Evolutionary conservation across 257 asterid genomes (phyloP).

Genomic region (Orobanche coerulescens): DNA sequence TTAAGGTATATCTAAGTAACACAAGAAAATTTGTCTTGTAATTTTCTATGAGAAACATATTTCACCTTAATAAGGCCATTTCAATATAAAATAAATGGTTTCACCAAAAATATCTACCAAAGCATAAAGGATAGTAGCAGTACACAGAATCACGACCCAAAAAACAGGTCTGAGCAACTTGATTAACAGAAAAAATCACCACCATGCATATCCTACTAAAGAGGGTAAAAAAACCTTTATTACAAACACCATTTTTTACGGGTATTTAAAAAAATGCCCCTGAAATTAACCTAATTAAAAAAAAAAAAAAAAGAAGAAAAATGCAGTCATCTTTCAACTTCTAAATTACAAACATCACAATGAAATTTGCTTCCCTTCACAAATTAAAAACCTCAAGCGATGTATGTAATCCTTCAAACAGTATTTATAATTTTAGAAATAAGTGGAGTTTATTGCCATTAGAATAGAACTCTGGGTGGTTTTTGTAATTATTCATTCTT

Average conservation of each 20-base stretch:
- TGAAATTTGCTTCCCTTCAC: not conserved
- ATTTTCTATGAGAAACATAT: not conserved
- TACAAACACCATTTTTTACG: not conserved
- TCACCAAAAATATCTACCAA: slow-evolving; percentile 1
- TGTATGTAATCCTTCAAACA: not conserved
- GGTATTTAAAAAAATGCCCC: not conserved
- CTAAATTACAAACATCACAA: not conserved
- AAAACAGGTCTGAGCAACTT: not conserved
- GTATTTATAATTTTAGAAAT: not conserved
- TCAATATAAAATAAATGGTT: not conserved
- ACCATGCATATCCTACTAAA: not conserved
- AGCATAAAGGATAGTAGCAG: not conserved
- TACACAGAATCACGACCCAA: not conserved
- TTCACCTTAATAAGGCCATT: not conserved
- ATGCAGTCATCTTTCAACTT: not conserved
- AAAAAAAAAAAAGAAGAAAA: too few species aligned
- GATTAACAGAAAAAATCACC: not conserved
- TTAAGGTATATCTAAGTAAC: not conserved
- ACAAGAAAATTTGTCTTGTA: not conserved
- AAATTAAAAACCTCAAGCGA: not conserved
- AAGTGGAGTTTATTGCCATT: not conserved
- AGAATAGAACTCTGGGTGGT: not conserved
- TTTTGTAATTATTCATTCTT: not conserved
- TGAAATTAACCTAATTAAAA: not conserved
- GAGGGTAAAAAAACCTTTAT: not conserved